These are phyloP conservation scores for Peronospora farinosa DNA, from an alignment of 352 stramenopile species.

Conservation along the genomic window DNA sequence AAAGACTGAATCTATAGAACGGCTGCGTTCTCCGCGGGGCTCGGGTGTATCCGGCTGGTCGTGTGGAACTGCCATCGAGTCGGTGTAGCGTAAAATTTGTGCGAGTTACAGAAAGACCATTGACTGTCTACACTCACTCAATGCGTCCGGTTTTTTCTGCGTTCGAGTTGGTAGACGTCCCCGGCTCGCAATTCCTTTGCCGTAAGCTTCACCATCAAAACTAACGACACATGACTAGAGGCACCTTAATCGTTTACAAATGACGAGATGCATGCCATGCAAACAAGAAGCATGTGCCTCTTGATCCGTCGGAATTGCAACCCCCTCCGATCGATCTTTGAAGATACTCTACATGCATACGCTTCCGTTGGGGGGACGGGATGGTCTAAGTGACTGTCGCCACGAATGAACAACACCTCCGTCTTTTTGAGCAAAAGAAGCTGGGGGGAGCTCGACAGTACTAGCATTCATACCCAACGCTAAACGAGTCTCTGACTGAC, in stretches of 20 bases:
- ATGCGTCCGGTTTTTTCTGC: not conserved
- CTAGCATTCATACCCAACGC: not conserved
- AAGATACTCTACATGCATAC: not conserved
- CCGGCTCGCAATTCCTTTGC: not conserved
- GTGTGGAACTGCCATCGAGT: not conserved
- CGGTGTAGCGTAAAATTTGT: not conserved
- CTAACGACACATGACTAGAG: too few relatives aligned
- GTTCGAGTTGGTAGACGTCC: not conserved
- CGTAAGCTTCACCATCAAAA: too few relatives aligned
- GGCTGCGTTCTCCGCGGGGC: not conserved
- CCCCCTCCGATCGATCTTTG: too few relatives aligned
- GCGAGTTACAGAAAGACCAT: not conserved
- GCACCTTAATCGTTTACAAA: not conserved
- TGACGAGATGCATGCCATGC: not conserved
- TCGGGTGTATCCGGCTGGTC: not conserved
- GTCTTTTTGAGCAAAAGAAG: not conserved
- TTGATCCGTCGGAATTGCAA: conserved; percentile 4
- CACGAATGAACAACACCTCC: not conserved
- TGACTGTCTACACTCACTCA: not conserved
- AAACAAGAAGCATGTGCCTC: not conserved
- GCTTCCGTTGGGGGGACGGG: conserved; percentile 1
- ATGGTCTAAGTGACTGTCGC: conserved; percentile 19
- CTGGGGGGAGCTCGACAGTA: not conserved
- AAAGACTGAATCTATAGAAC: not conserved
- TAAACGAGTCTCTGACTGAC: not conserved